Base-by-base conservation (phyloP, 352 stramenopile genomes). In the Globisporangium middletonii region DNA sequence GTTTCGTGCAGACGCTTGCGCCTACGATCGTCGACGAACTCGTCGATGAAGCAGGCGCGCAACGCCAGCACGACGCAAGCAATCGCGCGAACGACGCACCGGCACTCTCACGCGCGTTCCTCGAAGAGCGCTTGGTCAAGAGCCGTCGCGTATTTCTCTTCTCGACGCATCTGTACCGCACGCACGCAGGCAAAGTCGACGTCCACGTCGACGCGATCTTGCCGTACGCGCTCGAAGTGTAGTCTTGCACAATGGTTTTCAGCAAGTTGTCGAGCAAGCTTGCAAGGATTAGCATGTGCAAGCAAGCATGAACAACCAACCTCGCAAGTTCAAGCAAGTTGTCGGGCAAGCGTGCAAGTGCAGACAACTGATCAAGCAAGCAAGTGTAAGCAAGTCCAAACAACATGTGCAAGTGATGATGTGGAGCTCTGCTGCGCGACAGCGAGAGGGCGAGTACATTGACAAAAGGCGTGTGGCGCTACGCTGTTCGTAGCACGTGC, bases 181-280 rank as follows among this genome's bases (percentile, higher is more conserved):
- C 56, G 9, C 23, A 47, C 26, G 13, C 43, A 9, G 61, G 61
- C 16, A 41, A n/a, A 8, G 27, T 64, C 26, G 19, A 47, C 12
- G 50, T 67, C 16, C 49, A 62, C 16, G 56, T 67, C 16, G 61
- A 67, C 23, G 61, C 61, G 45, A 60, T 65, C 42, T 26, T 65
- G 13, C 59, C 53, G 44, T 43, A 59, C 30, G n/a, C 50, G 1
- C 30, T 50, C 1, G 16, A 48, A 28, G n/a, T 33, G 37, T 62
- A 54, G 33, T 9, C 4, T 38, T 38, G 33, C 33, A 0, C 1
- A 38, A 2, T 7, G 11, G 33, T 38, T 38, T 2, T 38, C 7
- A 11, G 33, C 33, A 38, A 18, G 13, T 23, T 23, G 23, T 23
- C 23, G 23, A 23, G 23, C 23, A 23, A 23, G 23, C 23, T 23